Evolutionary conservation across 495 filamentous ascomycete species (phyloP).

Genomic region (Pyronema domesticum): DNA sequence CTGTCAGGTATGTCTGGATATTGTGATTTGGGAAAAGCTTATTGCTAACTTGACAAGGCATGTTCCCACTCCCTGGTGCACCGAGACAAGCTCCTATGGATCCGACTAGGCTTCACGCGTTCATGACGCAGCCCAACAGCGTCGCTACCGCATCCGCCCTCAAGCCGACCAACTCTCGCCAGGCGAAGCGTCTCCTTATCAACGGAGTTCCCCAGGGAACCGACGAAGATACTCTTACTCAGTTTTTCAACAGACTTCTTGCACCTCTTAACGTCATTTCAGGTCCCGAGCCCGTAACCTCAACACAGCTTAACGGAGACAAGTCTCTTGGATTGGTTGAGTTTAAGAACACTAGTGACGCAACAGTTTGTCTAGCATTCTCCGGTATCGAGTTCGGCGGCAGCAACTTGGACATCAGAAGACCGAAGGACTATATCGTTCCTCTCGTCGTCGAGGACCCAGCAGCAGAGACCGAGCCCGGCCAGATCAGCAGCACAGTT

Average conservation of each 20-base stretch:
- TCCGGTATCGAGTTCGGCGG: conserved; percentile 81
- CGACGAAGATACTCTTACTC: conserved; percentile 50
- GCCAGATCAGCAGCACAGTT: conserved; percentile 59
- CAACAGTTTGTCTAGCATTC: conserved; percentile 77
- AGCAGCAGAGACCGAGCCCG: conserved; percentile 45
- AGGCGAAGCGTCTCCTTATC: conserved; percentile 77
- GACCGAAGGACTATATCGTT: conserved; percentile 96
- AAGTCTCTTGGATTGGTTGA: conserved; percentile 68
- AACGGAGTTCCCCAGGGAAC: conserved; percentile 56
- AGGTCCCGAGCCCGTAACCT: conserved; percentile 69
- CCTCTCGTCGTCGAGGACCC: conserved; percentile 61
- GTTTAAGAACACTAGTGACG: conserved; percentile 71
- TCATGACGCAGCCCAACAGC: conserved; percentile 76
- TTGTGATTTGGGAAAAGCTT: conserved; percentile 1
- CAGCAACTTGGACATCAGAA: conserved; percentile 58
- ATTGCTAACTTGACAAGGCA: conserved; percentile 32
- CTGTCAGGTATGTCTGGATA: conserved; percentile 49
- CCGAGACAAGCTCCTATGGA: conserved; percentile 95
- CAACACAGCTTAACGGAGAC: conserved; percentile 64
- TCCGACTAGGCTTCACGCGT: conserved; percentile 78
- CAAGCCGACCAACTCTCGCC: conserved; percentile 79
- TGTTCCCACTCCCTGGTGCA: conserved; percentile 95
- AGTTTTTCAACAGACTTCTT: conserved; percentile 91
- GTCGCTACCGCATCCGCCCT: conserved; percentile 58
- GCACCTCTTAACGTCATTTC: conserved; percentile 77